Evolutionary conservation across 2,329 filamentous ascomycete genomes (phyloP).

Genomic region (Fusarium scirpi): DNA sequence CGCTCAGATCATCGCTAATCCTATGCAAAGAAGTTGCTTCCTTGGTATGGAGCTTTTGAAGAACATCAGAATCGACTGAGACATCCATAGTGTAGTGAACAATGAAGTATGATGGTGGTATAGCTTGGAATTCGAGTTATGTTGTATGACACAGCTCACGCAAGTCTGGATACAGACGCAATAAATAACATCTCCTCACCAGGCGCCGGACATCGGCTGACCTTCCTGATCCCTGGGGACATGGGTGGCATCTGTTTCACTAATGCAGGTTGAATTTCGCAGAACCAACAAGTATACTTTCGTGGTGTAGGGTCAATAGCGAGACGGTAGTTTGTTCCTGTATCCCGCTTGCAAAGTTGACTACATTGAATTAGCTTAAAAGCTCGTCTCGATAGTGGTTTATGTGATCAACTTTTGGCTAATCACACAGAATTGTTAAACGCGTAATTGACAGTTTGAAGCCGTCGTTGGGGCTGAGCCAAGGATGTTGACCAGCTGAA

Average conservation of each 20-base stretch:
- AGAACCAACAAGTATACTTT: not conserved
- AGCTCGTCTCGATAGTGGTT: too few species aligned
- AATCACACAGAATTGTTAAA: too few species aligned
- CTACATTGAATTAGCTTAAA: not conserved
- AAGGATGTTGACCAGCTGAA: not conserved
- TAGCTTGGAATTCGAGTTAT: not conserved
- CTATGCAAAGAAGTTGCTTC: conserved; percentile 64
- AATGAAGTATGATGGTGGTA: not conserved
- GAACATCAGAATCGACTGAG: conserved; percentile 18
- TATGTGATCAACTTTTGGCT: too few species aligned
- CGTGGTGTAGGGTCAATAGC: not conserved
- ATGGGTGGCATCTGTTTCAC: not conserved
- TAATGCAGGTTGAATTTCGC: not conserved
- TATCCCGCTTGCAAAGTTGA: not conserved
- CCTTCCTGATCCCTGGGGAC: not conserved
- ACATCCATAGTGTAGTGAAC: conserved; percentile 15
- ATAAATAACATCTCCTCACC: not conserved
- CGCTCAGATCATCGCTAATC: conserved; percentile 63
- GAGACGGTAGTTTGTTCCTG: not conserved
- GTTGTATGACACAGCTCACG: not conserved
- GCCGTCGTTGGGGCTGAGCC: not conserved
- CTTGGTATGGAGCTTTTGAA: conserved; percentile 54
- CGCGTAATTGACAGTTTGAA: not conserved
- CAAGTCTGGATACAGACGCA: not conserved
- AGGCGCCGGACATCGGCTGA: not conserved